These are phyloP conservation scores for Hypoxylon rickii DNA, from an alignment of 495 filamentous ascomycete species.

Conservation along the genomic window DNA sequence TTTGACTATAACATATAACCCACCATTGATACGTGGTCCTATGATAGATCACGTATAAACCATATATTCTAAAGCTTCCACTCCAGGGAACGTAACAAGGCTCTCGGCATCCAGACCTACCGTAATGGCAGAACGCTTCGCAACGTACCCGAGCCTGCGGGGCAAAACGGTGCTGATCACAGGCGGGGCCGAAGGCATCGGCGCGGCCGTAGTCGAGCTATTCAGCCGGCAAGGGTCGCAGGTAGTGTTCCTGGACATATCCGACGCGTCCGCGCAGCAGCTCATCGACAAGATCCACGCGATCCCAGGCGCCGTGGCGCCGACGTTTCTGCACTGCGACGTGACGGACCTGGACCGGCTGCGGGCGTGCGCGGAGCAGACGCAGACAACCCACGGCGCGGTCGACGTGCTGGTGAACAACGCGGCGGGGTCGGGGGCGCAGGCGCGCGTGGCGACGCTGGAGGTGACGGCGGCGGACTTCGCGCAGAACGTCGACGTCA, in stretches of 20 bases:
- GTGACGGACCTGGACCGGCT: slow-evolving; percentile 44
- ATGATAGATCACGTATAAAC: too few species aligned
- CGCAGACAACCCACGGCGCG: slow-evolving; percentile 34
- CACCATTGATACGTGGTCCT: too few species aligned
- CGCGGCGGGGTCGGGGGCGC: slow-evolving; percentile 36
- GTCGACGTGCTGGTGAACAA: slow-evolving; percentile 50
- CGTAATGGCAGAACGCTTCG: slow-evolving; percentile 25
- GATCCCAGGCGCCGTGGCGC: slow-evolving; percentile 36
- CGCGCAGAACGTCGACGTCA: slow-evolving; percentile 36
- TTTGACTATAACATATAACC: too few species aligned
- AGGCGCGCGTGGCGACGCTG: slow-evolving; percentile 30
- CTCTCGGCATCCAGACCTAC: too few species aligned
- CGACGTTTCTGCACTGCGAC: slow-evolving; percentile 53
- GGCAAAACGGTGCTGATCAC: slow-evolving; percentile 56
- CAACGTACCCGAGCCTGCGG: slow-evolving; percentile 44
- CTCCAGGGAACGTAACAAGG: too few species aligned
- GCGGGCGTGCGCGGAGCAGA: slow-evolving; percentile 37
- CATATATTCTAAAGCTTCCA: too few species aligned
- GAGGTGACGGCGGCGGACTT: slow-evolving; percentile 37
- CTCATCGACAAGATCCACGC: slow-evolving; percentile 44
- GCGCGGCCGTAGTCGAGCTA: slow-evolving; percentile 48
- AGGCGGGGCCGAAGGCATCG: slow-evolving; percentile 58
- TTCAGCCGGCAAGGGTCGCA: slow-evolving; percentile 54
- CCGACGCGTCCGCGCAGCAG: slow-evolving; percentile 41
- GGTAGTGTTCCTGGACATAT: slow-evolving; percentile 55